These are phyloP conservation scores for Hexamita inflata DNA, from an alignment of 208 protist genomes.

Conservation along the genomic window DNA sequence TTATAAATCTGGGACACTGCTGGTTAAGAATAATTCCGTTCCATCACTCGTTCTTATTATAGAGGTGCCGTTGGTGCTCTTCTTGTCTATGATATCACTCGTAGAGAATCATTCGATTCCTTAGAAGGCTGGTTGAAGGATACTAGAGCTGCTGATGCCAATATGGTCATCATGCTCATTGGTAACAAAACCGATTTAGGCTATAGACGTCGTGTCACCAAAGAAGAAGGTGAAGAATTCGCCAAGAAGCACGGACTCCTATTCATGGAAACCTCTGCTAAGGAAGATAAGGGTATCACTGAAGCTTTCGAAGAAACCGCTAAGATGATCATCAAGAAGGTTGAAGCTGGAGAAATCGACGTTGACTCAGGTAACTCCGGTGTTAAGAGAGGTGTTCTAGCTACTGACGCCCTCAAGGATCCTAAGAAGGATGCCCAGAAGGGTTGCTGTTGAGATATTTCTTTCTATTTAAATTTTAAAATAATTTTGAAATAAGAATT, in stretches of 20 bases:
- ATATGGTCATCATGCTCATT: conserved; percentile 93
- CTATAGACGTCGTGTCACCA: conserved; percentile 58
- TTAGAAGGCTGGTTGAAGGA: conserved; percentile 38
- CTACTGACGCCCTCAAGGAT: no score
- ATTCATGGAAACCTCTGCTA: conserved; percentile 94
- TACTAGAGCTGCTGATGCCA: conserved; percentile 50
- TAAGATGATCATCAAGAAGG: conserved; percentile 5
- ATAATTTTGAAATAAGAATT: no score
- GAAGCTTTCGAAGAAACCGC: conserved; percentile 45
- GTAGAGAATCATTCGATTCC: conserved; percentile 37
- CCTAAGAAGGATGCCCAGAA: no score
- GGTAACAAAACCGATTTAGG: conserved; percentile 96
- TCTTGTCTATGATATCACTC: conserved; percentile 40
- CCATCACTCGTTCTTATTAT: conserved; percentile 41
- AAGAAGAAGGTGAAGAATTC: conserved; percentile 82
- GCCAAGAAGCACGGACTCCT: conserved; percentile 74
- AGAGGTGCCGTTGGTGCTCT: conserved; percentile 32
- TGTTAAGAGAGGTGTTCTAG: conserved; percentile 14
- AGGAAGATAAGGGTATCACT: conserved; percentile 80
- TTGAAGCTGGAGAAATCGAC: conserved; percentile 18
- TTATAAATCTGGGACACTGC: conserved; percentile 44
- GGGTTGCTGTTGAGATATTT: no score
- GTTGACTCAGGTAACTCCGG: not conserved
- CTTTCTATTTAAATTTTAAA: no score
- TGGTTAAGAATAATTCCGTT: conserved; percentile 39